These are phyloP conservation scores for Aeminium ludgeri DNA, from an alignment of 495 filamentous ascomycete species.

Conservation along the genomic window DNA sequence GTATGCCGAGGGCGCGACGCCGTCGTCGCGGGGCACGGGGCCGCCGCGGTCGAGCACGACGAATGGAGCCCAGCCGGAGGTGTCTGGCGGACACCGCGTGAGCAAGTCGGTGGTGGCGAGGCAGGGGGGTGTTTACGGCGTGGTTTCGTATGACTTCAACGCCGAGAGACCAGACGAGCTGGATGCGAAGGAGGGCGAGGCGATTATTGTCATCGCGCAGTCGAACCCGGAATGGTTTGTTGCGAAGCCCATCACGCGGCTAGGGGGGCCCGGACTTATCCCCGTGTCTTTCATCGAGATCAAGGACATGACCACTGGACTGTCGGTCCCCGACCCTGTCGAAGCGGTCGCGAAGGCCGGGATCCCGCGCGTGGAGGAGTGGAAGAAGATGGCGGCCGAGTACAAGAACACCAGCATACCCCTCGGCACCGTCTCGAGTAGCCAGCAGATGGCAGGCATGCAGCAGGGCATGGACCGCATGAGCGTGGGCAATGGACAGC, in stretches of 20 bases:
- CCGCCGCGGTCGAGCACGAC: slow-evolving; percentile 8
- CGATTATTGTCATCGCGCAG: slow-evolving; percentile 95
- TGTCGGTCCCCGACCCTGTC: slow-evolving; percentile 63
- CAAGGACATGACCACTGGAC: slow-evolving; percentile 76
- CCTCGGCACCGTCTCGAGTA: slow-evolving; percentile 68
- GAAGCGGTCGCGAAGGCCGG: slow-evolving; percentile 80
- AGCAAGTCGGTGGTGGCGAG: slow-evolving; percentile 43
- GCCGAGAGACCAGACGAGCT: slow-evolving; percentile 90
- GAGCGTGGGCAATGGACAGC: slow-evolving; percentile 43
- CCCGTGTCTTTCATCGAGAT: slow-evolving; percentile 96
- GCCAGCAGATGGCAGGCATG: slow-evolving; percentile 32
- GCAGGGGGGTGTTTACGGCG: slow-evolving; percentile 71
- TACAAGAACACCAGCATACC: slow-evolving; percentile 99
- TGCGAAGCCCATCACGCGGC: slow-evolving; percentile 87
- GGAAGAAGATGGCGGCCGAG: slow-evolving; percentile 98
- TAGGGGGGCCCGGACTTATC: slow-evolving; percentile 88
- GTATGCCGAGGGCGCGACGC: slow-evolving; percentile 45
- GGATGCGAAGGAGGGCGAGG: slow-evolving; percentile 85
- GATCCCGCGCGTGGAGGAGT: slow-evolving; percentile 94
- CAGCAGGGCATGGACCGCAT: slow-evolving; percentile 64
- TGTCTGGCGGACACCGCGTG: slow-evolving; percentile 23
- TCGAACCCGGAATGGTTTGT: slow-evolving; percentile 99
- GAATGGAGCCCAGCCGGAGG: slow-evolving; percentile 18
- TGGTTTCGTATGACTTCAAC: slow-evolving; percentile 93
- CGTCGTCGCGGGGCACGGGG: slow-evolving; percentile 10